Evolutionary conservation across 352 stramenopile species (phyloP), one percentile per base, ranked within the genome.

Genomic region (Globisporangium camurandrum): DNA sequence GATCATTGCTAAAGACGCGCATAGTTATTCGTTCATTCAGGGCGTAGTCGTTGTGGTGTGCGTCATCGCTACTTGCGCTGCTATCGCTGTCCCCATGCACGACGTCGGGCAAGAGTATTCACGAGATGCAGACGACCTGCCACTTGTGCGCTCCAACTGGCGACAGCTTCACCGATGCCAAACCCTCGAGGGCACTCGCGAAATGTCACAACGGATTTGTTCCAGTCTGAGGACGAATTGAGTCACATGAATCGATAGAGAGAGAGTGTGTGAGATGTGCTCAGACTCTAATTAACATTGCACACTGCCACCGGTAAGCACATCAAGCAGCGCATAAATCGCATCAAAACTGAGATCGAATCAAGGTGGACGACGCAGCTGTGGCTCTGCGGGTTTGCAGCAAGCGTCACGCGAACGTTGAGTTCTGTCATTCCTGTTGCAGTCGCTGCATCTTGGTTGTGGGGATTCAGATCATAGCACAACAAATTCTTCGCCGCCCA

Each of bases 401-500:
- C 59, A n/a, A 93, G 69, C 30, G 74, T 90, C 19, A 78, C 81
- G 14, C 81, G 78, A 17, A 67, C 69, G 54, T 59, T 81, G 43
- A 66, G 67, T 3, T 24, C 53, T 42, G 37, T 14, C 44, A 81
- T 86, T 20, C 34, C 48, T 11, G 74, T 30, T 11, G 44, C 30
- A 34, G 30, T 34, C 54, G 31, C 64, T 2, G 57, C 47, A 8
- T 40, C 19, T 44, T 72, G 53, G 5, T 69, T 16, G 0, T 56
- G 20, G 43, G 1, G 30, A 38, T 16, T 34, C 30, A 31, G 40
- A n/a, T n/a, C n/a, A n/a, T 17, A 75, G 75, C 3, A 84, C 51
- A 33, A 72, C 10, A 7, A 93, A 49, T 16, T 62, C 66, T 49
- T 95, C 81, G 8, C 84, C 84, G 34, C 79, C 89, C 54, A 93